These are phyloP conservation scores for Capsella rubella DNA, from an alignment of 441 rosid species.

Conservation along the genomic window DNA sequence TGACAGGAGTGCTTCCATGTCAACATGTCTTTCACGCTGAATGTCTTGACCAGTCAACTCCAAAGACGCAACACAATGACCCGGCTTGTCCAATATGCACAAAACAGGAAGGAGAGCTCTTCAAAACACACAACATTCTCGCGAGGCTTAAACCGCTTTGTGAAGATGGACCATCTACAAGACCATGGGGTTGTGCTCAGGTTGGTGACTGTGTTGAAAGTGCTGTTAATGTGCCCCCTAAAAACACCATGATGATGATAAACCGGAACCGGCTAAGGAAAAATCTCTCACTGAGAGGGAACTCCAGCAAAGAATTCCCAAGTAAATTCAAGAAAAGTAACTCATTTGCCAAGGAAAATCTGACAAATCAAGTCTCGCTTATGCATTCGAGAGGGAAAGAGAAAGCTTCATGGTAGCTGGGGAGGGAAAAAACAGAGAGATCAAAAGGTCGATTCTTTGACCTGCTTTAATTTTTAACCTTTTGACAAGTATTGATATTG, in stretches of 20 bases:
- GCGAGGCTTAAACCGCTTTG: constrained; percentile 60
- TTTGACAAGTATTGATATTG: constrained; percentile 26
- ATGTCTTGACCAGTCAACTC: constrained; percentile 87
- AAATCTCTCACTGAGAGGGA: constrained; percentile 57
- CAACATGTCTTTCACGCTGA: constrained; percentile 94
- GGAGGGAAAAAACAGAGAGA: constrained; percentile 8
- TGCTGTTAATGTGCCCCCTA: constrained; percentile 54
- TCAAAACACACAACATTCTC: constrained; percentile 59
- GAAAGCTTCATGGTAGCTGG: constrained; percentile 47
- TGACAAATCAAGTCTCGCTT: constrained; percentile 42
- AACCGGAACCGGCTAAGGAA: constrained; percentile 47
- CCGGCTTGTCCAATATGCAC: constrained; percentile 84
- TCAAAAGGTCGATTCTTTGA: constrained; percentile 22
- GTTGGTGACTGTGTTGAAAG: constrained; percentile 66
- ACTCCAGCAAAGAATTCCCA: constrained; percentile 60
- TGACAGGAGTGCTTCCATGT: constrained; percentile 82
- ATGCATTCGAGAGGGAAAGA: constrained; percentile 51
- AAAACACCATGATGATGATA: constrained; percentile 45
- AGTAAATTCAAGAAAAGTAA: constrained; percentile 59
- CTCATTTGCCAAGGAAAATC: constrained; percentile 47
- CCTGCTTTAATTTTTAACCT: constrained; percentile 8
- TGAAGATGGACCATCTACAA: constrained; percentile 59
- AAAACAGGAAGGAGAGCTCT: constrained; percentile 62
- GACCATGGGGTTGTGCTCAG: constrained; percentile 68
- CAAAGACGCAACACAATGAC: constrained; percentile 66